phyloP scores from a whole-genome alignment of 2,329 filamentous ascomycete species.

The Apiospora koreana region DNA sequence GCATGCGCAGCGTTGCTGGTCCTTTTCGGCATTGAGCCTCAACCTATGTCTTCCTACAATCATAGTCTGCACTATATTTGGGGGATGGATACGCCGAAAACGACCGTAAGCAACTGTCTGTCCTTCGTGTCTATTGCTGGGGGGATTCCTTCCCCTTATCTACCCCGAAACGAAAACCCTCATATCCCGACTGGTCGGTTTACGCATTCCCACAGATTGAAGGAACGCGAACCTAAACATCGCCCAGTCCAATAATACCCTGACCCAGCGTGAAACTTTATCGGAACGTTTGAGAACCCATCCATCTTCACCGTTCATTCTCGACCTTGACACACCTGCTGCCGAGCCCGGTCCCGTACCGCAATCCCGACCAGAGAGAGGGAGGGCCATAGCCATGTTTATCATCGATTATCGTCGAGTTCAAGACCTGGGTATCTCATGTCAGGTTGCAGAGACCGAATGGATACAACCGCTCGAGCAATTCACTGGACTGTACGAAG shows the following conservation, averaged over 20 bases:
- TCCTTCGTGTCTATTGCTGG: background rate
- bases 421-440: background rate
- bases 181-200: background rate
- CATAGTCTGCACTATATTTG: background rate
- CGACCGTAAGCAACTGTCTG: background rate
- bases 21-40: background rate
- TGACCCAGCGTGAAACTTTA: background rate
- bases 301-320: background rate
- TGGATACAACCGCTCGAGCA: background rate
- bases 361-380: background rate
- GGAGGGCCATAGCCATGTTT: background rate
- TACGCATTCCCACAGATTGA: background rate
- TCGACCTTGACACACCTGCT: background rate
- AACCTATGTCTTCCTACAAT: background rate
- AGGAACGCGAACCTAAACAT: background rate
- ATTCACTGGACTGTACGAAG: background rate
- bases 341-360: background rate
- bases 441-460: background rate
- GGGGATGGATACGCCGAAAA: background rate
- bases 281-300: background rate
- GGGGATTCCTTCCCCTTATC: background rate
- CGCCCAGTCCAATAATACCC: background rate
- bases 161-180: background rate
- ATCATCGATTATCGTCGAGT: background rate
- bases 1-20: background rate